These are phyloP conservation scores for Barnettozyma botsteinii DNA, from an alignment of 805 yeast genomes.

Conservation along the genomic window DNA sequence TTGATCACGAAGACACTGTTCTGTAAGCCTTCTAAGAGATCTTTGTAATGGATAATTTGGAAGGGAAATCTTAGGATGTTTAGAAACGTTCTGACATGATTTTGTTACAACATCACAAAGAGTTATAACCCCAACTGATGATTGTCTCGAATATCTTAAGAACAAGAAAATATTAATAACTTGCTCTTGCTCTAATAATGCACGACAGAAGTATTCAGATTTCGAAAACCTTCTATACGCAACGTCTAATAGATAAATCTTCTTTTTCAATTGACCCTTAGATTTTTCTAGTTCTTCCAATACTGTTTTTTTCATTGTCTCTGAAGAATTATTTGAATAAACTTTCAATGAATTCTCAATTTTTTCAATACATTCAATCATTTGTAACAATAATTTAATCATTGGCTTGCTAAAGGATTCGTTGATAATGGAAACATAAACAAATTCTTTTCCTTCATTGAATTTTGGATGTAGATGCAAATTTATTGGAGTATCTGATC, in stretches of 20 bases:
- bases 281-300: conserved; percentile 12
- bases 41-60: conserved; percentile 37
- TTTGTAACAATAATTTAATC: conserved; percentile 27
- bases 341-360: conserved; percentile 12
- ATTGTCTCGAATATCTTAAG: conserved; percentile 35
- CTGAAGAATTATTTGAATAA: background rate
- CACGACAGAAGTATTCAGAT: conserved; percentile 31
- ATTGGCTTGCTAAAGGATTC: conserved; percentile 29
- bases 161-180: conserved; percentile 35
- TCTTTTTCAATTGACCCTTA: conserved; percentile 23
- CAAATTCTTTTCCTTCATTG: conserved; percentile 11
- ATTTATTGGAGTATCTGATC: conserved; percentile 6
- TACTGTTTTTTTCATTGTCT: background rate
- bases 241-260: conserved; percentile 29
- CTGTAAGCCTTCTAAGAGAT: conserved; percentile 37
- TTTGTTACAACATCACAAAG: conserved; percentile 21
- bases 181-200: conserved; percentile 30
- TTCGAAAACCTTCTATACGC: conserved; percentile 32
- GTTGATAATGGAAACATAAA: conserved; percentile 28
- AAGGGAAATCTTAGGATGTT: conserved; percentile 8
- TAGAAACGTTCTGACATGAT: conserved; percentile 3
- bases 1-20: conserved; percentile 39
- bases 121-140: conserved; percentile 32
- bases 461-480: conserved; percentile 5
- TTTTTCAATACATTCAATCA: conserved; percentile 27